Conservation (phyloP, 176 grass and related monocot genomes). For the Eragrostis curvula region DNA sequence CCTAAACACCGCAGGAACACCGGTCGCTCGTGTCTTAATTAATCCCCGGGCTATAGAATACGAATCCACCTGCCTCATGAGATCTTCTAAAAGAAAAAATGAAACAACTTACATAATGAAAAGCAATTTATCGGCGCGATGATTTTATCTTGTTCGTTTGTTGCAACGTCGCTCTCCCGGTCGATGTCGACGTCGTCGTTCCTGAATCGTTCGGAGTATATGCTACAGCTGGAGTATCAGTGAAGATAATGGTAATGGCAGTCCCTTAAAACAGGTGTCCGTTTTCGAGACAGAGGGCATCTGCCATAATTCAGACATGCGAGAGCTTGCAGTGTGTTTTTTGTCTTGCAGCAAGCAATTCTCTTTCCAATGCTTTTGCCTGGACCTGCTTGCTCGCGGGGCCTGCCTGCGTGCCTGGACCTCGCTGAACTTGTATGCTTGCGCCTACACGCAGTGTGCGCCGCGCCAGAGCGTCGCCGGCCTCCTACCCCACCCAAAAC, state of each 20-base stretch:
- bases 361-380: slow-evolving; percentile 13
- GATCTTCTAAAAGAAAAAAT: not conserved
- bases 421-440: slow-evolving; percentile 23
- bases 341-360: slow-evolving; percentile 34
- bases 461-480: not conserved
- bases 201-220: too few species aligned
- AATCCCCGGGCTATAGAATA: not conserved
- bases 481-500: not conserved
- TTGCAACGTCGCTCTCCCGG: slow-evolving; percentile 30
- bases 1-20: not conserved
- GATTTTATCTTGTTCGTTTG: not conserved
- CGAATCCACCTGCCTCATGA: slow-evolving; percentile 8
- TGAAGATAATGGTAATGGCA: not conserved
- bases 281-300: slow-evolving; percentile 33
- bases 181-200: too few species aligned
- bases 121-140: not conserved
- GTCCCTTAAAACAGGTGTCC: not conserved
- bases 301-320: slow-evolving; percentile 35
- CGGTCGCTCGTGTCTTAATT: not conserved
- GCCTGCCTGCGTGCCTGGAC: not conserved
- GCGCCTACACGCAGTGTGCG: slow-evolving; percentile 23
- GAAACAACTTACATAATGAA: not conserved
- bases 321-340: slow-evolving; percentile 18
- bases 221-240: not conserved
- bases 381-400: slow-evolving; percentile 3